Evolutionary conservation across 2,329 filamentous ascomycete genomes (phyloP), one percentile per base, ranked within the genome.

Genomic region (Incumbomyces delicatus): DNA sequence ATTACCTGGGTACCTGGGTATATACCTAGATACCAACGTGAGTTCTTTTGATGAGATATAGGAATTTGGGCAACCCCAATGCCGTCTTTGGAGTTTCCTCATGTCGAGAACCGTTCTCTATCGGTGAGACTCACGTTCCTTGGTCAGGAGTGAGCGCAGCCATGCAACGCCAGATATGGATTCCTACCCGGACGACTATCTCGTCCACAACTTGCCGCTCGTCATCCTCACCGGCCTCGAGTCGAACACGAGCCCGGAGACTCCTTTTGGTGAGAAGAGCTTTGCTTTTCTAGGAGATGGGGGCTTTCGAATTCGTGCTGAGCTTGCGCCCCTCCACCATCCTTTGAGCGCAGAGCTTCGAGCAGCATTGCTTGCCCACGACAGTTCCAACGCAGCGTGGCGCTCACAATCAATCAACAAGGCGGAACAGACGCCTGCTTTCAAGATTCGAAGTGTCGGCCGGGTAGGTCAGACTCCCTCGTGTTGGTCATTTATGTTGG

Each of bases 121-220:
- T 27, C 8, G 8, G 22, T 8, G 8, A 27, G 22, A 27, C 22
- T 8, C 4, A 8, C 4, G 22, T 27, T 8, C 22, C 22, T 27
- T 27, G 22, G 22, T 27, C 22, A 27, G 4, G 8, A 27, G 22
- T 27, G 22, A 27, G 22, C 22, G 16, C 33, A 35, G 16, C 13
- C 33, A 35, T 35, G 33, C 33, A 35, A 17, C 16, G 33, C 22
- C 22, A 27, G 33, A 35, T 4, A 71, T 71, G 69, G 67, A 71
- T 57, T 66, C 64, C 50, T 72, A 69, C 53, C 68, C 69, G 18
- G 57, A 64, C 53, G 83, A 83, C 65, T 94, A 89, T 70, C 73
- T 94, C 64, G 79, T 82, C 63, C 88, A 92, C 67, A 94, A 92
- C 67, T 75, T 94, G 58, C 90, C 90, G 31, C 75, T 95, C 48